A percentile compares a stretch with the other conserved stretches of the same genome.
These are phyloP conservation scores for fission yeast (Schizosaccharomyces pombe) DNA, from an alignment of 805 yeast species.

Conservation along the genomic window ASM294v3 CU329670.1:3861501-3862000, in stretches of 20 bases:
- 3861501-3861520: not conserved
- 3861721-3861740: not conserved
- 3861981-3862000: no score
- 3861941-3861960: no score
- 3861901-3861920: not conserved
- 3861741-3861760: conserved; percentile 1
- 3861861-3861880: not conserved
- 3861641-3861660: not conserved
- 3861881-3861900: not conserved
- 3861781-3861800: not conserved
- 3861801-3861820: not conserved
- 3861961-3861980: no score
- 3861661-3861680: not conserved
- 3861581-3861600: not conserved
- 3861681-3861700: not conserved
- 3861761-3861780: not conserved
- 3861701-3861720: not conserved
- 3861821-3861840: not conserved
- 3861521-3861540: not conserved
- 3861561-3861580: conserved; percentile 2
- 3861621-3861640: not conserved
- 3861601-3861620: not conserved
- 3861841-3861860: not conserved
- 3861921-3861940: not conserved
- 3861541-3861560: not conserved